Conservation (phyloP, 2,329 filamentous ascomycete species). For the Botrytis squamosa region DNA sequence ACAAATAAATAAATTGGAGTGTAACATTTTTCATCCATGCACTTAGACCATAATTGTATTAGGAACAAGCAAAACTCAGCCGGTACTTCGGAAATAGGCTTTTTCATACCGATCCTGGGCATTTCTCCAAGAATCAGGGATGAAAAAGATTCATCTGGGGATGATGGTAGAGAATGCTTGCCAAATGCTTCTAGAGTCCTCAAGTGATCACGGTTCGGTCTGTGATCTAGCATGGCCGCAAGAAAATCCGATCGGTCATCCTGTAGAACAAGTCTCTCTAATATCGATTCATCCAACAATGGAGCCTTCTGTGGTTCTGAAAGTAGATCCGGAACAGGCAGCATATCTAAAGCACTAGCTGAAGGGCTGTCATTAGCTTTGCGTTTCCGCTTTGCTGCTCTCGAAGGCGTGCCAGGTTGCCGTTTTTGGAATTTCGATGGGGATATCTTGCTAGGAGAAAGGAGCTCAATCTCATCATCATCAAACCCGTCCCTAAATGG, state of each 20-base stretch:
- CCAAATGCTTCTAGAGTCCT: slow-evolving; percentile 68
- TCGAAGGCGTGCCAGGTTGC: slow-evolving; percentile 57
- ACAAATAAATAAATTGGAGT: slow-evolving; percentile 64
- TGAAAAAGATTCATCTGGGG: slow-evolving; percentile 60
- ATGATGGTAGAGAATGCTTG: slow-evolving; percentile 63
- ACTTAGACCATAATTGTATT: slow-evolving; percentile 66
- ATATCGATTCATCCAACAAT: slow-evolving; percentile 38
- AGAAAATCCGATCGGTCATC: slow-evolving; percentile 45
- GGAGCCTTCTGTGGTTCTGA: slow-evolving; percentile 16
- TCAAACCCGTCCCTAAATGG: slow-evolving; percentile 75
- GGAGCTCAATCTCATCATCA: slow-evolving; percentile 48
- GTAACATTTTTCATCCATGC: slow-evolving; percentile 60
- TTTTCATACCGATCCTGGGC: slow-evolving; percentile 53
- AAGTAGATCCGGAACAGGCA: slow-evolving; percentile 28
- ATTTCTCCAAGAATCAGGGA: slow-evolving; percentile 67
- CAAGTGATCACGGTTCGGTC: slow-evolving; percentile 48
- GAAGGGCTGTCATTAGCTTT: slow-evolving; percentile 62
- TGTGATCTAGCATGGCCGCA: slow-evolving; percentile 39
- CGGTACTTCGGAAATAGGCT: slow-evolving; percentile 52
- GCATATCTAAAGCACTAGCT: slow-evolving; percentile 51
- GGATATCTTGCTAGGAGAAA: slow-evolving; percentile 50
- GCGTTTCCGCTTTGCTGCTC: slow-evolving; percentile 65
- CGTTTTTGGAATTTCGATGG: slow-evolving; percentile 45
- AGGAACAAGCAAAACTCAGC: slow-evolving; percentile 64
- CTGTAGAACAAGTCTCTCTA: slow-evolving; percentile 42